A percentile compares a stretch with the other conserved stretches of the same genome.
Evolutionary conservation across 176 grass and related monocot species (phyloP).

Genomic region (Tuctoria greenei): DNA sequence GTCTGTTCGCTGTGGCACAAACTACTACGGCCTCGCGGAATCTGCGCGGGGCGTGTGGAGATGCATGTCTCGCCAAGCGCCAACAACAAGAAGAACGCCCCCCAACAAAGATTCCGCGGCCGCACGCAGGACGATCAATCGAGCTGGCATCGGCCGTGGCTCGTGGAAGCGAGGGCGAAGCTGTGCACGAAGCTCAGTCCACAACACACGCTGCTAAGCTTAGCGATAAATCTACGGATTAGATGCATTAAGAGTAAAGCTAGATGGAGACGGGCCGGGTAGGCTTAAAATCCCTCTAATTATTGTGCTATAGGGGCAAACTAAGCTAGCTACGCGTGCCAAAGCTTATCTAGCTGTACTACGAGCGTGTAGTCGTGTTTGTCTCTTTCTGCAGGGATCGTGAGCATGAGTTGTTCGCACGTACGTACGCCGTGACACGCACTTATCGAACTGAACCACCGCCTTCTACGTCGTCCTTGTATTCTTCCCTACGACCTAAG

Average conservation of each 20-base stretch:
- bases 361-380: not conserved
- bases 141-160: not conserved
- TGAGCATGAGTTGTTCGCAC: conserved; percentile 33
- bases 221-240: conserved; percentile 32
- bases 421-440: conserved; percentile 34
- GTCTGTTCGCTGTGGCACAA: not conserved
- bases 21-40: not conserved
- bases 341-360: conserved; percentile 10
- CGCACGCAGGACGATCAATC: not conserved
- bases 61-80: conserved; percentile 14
- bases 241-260: not conserved
- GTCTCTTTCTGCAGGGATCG: not conserved
- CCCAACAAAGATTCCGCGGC: conserved; percentile 36
- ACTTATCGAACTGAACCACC: conserved; percentile 7
- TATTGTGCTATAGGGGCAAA: not conserved
- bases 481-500: not conserved
- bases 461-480: conserved; percentile 16
- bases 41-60: conserved; percentile 11
- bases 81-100: conserved; percentile 14
- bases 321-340: conserved; percentile 33
- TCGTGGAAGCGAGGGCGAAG: not conserved
- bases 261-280: not conserved
- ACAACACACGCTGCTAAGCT: no score
- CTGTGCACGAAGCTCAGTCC: conserved; percentile 30
- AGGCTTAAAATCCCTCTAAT: not conserved